Base-by-base conservation (phyloP, 1,284 basidiomycete genomes). In the Apiotrichum laibachii region DNA sequence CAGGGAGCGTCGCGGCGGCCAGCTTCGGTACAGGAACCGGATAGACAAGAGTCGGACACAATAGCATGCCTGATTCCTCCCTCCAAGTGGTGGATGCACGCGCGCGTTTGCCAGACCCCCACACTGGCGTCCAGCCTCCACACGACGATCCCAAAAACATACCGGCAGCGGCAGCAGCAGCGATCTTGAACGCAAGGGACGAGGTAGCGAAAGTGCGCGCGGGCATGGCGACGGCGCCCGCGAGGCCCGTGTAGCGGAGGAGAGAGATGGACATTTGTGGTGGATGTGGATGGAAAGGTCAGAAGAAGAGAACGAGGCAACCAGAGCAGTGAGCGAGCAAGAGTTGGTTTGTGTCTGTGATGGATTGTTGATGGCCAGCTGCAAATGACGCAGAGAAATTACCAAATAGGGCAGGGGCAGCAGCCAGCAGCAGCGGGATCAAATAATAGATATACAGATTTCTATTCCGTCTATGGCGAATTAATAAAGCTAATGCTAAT, bases 171-270 rank as follows among this genome's bases (percentile, higher is more conserved):
- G 19, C 43, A 21, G 31, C 33, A 13, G 19, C 43, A 34, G 53
- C 15, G 40, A 33, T 22, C 53, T 43, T 34, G 40, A 33, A 33
- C 22, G n/a, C 40, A 9, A 22, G 3, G 16, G 50, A 8, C 26
- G 53, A 40, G 9, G 53, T 16, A 21, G 45, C 35, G 21, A 54
- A 39, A 8, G 44, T 18, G 33, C 53, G 53, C 21, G 18, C 44
- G 15, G 33, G n/a, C n/a, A 37, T 10, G 34, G 48, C n/a, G 48
- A 45, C 15, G 19, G 44, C 9, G 16, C 16, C 40, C 43, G 21
- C 8, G 33, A 39, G 7, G 13, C 40, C 34, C 12, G 33, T 19
- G 33, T 11, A 39, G 37, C 44, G 44, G 35, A 48, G 35, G 45
- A 54, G 34, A n/a, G 34, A 26, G 44, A 44, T 47, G 35, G 53